Evolutionary conservation across 768 basidiomycete genomes (phyloP).

Genomic region (Strobilomyces echinocephalus): DNA sequence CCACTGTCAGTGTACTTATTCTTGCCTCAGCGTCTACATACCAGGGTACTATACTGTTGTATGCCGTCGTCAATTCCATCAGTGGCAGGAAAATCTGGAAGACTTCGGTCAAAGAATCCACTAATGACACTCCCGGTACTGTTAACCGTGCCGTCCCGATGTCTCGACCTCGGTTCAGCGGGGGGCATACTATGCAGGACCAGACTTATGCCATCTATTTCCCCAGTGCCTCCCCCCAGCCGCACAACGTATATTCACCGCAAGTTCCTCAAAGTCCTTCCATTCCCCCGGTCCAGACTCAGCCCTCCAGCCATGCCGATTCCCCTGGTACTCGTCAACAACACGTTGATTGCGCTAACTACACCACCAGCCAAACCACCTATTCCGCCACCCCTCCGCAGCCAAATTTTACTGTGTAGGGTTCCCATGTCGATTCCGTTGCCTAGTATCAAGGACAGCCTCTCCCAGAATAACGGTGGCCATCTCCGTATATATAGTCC

Average conservation of each 20-base stretch:
- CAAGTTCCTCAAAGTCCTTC: not conserved
- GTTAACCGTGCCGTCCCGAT: not conserved
- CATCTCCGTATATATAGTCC: constrained; percentile 1
- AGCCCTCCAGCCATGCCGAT: constrained; percentile 2
- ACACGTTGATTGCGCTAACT: constrained; percentile 1
- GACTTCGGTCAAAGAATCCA: constrained; percentile 19
- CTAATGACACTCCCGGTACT: not conserved
- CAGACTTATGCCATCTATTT: constrained; percentile 4
- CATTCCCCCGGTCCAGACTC: not conserved
- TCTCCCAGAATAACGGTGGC: not conserved
- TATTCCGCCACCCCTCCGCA: constrained; percentile 7
- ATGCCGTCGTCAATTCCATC: constrained; percentile 19
- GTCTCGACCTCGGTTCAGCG: constrained; percentile 7
- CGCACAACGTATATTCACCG: constrained; percentile 4
- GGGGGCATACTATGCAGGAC: constrained; percentile 5
- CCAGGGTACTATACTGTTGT: constrained; percentile 18
- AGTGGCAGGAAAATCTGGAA: constrained; percentile 24
- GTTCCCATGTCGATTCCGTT: constrained; percentile 7
- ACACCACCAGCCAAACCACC: constrained; percentile 6
- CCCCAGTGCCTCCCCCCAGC: constrained; percentile 4
- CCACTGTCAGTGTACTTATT: not conserved
- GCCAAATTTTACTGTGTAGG: constrained; percentile 12
- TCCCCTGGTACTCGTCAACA: not conserved
- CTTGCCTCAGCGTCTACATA: constrained; percentile 22
- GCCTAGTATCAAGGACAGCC: constrained; percentile 9